Conservation (phyloP, 2,329 filamentous ascomycete genomes). For the Thielaviopsis euricoi region DNA sequence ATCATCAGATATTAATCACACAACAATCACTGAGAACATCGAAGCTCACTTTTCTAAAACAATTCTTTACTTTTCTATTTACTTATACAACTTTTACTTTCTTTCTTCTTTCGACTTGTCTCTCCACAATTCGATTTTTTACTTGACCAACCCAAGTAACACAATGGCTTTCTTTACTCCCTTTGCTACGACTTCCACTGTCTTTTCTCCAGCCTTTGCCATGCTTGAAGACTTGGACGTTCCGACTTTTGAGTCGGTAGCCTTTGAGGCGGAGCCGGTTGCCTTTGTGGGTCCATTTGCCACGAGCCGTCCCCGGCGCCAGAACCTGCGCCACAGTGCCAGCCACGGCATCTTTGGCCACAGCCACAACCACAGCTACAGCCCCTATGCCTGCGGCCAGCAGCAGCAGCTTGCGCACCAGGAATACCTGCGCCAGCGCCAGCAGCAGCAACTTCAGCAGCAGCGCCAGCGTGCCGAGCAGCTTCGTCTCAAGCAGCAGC, state of each 20-base stretch:
- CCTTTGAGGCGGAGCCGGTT: background rate
- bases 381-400: background rate
- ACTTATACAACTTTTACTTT: background rate
- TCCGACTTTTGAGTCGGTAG: background rate
- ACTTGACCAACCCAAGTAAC: background rate
- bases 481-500: background rate
- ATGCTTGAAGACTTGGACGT: background rate
- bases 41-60: no score
- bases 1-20: background rate
- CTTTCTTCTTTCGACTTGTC: background rate
- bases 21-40: background rate
- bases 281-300: background rate
- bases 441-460: constrained; percentile 3
- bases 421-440: constrained; percentile 10
- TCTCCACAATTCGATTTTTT: background rate
- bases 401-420: background rate
- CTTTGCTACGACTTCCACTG: background rate
- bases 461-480: background rate
- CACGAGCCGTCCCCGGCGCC: background rate
- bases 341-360: background rate
- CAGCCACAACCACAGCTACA: background rate
- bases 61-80: background rate
- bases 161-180: constrained; percentile 2
- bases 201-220: background rate
- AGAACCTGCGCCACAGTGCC: background rate